Percentiles rank a stretch among this genome's conserved stretches.
phyloP scores from a whole-genome alignment of 495 filamentous ascomycete genomes.

The Lasiosphaeris hirsuta region DNA sequence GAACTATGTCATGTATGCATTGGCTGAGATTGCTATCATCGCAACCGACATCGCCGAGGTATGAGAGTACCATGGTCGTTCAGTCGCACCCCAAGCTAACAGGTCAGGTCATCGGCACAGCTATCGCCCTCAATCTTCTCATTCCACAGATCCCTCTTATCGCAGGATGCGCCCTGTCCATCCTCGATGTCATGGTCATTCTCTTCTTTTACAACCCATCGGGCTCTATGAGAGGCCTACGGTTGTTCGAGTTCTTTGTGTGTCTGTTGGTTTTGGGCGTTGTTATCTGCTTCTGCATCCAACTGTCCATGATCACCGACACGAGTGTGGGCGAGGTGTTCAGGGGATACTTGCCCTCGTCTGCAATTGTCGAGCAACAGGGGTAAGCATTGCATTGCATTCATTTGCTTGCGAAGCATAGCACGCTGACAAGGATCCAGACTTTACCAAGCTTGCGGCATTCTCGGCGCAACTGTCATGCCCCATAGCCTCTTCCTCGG shows the following conservation, averaged over 20 bases:
- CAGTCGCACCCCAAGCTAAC: constrained; percentile 6
- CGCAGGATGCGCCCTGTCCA: constrained; percentile 81
- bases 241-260: constrained; percentile 79
- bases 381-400: constrained; percentile 34
- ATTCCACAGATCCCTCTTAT: constrained; percentile 73
- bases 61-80: not conserved
- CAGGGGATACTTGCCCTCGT: constrained; percentile 76
- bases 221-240: constrained; percentile 67
- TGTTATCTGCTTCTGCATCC: constrained; percentile 86
- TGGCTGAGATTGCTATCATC: constrained; percentile 31
- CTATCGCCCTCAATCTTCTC: constrained; percentile 85
- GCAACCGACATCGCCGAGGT: constrained; percentile 67
- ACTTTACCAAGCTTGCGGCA: constrained; percentile 86
- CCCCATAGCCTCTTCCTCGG: constrained; percentile 87
- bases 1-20: constrained; percentile 24
- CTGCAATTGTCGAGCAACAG: constrained; percentile 59
- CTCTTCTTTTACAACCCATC: constrained; percentile 80
- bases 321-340: constrained; percentile 75
- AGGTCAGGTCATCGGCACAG: constrained; percentile 76
- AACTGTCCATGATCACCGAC: constrained; percentile 72
- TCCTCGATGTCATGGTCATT: constrained; percentile 80
- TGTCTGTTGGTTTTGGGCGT: constrained; percentile 76
- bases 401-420: not conserved
- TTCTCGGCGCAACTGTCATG: constrained; percentile 92
- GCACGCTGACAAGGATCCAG: not conserved